phyloP scores from a whole-genome alignment of 2,329 filamentous ascomycete species.

The Aspergillus awamori region DNA sequence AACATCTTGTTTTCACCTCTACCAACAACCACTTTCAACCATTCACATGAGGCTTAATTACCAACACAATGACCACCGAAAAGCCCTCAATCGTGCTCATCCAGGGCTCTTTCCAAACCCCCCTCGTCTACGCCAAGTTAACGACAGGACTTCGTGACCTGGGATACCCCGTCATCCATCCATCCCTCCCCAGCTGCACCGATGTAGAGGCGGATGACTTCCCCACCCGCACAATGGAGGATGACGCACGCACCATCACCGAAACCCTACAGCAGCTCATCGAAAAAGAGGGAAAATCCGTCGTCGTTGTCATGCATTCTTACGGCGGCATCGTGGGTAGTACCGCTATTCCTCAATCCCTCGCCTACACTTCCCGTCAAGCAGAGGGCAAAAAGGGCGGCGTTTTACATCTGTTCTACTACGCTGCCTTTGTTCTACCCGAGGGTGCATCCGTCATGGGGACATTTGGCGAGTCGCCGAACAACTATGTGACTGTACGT shows the following conservation, averaged over 20 bases:
- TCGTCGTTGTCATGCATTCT: conserved; percentile 10
- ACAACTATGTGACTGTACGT: neutral
- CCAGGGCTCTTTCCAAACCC: neutral
- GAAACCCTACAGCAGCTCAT: neutral
- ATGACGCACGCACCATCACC: neutral
- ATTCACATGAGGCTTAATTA: too few relatives aligned
- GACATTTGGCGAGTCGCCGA: conserved; percentile 7
- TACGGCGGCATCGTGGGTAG: conserved; percentile 11
- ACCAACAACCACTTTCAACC: neutral
- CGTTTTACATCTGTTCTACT: conserved; percentile 2
- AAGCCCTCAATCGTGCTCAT: neutral
- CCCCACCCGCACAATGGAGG: neutral
- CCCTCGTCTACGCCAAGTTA: neutral
- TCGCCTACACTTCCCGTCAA: neutral
- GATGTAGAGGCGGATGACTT: neutral
- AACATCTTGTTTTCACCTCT: neutral
- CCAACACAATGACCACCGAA: neutral
- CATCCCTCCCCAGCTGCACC: neutral
- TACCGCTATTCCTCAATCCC: conserved; percentile 6
- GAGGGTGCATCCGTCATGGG: neutral
- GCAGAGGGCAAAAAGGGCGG: neutral
- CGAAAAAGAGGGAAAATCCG: neutral
- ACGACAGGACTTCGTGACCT: neutral
- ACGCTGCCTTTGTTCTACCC: neutral
- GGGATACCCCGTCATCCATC: neutral